These are phyloP conservation scores for Aspergillus diversus DNA, from an alignment of 495 filamentous ascomycete genomes.

Conservation along the genomic window DNA sequence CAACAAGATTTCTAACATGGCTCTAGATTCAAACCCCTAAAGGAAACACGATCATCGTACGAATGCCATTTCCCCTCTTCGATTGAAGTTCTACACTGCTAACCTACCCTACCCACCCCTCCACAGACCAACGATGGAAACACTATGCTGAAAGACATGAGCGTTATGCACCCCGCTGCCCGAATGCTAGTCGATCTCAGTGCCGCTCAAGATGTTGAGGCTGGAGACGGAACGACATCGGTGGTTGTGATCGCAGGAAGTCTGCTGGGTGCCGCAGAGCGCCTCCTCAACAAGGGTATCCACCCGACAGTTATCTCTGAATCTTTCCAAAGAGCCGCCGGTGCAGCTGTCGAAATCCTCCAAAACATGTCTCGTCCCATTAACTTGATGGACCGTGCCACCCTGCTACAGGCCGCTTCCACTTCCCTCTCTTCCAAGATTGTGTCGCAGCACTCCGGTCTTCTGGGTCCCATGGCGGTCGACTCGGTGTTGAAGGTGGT, in stretches of 20 bases:
- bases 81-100: constrained; percentile 9
- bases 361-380: constrained; percentile 96
- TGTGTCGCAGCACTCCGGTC: constrained; percentile 90
- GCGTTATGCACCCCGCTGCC: constrained; percentile 96
- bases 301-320: constrained; percentile 98
- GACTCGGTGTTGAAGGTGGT: constrained; percentile 94
- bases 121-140: constrained; percentile 91
- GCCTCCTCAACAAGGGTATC: constrained; percentile 86
- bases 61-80: constrained; percentile 22
- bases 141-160: constrained; percentile 98
- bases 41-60: constrained; percentile 90
- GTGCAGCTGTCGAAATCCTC: constrained; percentile 82
- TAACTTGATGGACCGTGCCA: constrained; percentile 80
- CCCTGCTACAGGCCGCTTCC: constrained; percentile 93
- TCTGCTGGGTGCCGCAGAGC: constrained; percentile 89
- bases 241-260: constrained; percentile 97
- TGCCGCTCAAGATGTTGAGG: constrained; percentile 96
- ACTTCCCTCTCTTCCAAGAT: constrained; percentile 99
- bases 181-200: constrained; percentile 98
- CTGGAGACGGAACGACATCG: constrained; percentile 97
- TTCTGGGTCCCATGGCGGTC: constrained; percentile 94
- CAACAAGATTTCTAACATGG: constrained; percentile 29
- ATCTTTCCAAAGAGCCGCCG: constrained; percentile 93
- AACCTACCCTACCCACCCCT: constrained; percentile 28
- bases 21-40: constrained; percentile 84